Base-by-base conservation (phyloP, 371 early-diverging fungal species). In the Capniomyces stellatus region DNA sequence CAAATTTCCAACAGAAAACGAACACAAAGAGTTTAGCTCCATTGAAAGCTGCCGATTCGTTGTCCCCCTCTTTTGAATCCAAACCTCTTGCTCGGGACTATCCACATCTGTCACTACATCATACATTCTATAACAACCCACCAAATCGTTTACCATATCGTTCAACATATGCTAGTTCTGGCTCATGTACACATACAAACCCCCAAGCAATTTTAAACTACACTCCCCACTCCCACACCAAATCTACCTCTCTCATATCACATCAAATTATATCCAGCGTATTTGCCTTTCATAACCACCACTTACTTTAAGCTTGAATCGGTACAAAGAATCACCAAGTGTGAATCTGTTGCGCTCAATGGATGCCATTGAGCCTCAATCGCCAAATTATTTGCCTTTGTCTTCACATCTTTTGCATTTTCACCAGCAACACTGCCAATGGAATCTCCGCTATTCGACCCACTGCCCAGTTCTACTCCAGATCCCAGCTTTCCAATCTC, bases 331-430 rank as follows among this genome's bases (percentile, higher is more conserved):
- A 62, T 55, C 21, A 63, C 51, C 44, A 67, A 35, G 24, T 67
- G 68, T 21, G 67, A 58, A 54, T 58, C 61, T 22, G 18, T 55
- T 22, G 68, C 52, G 19, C 66, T 66, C 31, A 67, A 44, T 12
- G 60, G 55, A 29, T 67, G 68, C 68, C 68, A 67, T 29, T 59
- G 52, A 30, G 54, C 58, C 18, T 66, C 66, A 1, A 54, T 44
- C 21, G 44, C 44, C 10, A 19, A 25, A 21, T n/a, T 35, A 35
- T 35, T 35, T 35, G 6, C 15, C n/a, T n/a, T n/a, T n/a, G n/a
- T n/a, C n/a, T n/a, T n/a, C n/a, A n/a, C n/a, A n/a, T n/a, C n/a
- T n/a, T n/a, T n/a, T n/a, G n/a, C n/a, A n/a, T n/a, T n/a, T n/a
- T n/a, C n/a, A n/a, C n/a, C n/a, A n/a, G n/a, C n/a, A n/a, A n/a